Percentiles rank a stretch among this genome's conserved stretches.
Conservation (phyloP, 2,329 filamentous ascomycete species). For the Apiospora saccharicola region DNA sequence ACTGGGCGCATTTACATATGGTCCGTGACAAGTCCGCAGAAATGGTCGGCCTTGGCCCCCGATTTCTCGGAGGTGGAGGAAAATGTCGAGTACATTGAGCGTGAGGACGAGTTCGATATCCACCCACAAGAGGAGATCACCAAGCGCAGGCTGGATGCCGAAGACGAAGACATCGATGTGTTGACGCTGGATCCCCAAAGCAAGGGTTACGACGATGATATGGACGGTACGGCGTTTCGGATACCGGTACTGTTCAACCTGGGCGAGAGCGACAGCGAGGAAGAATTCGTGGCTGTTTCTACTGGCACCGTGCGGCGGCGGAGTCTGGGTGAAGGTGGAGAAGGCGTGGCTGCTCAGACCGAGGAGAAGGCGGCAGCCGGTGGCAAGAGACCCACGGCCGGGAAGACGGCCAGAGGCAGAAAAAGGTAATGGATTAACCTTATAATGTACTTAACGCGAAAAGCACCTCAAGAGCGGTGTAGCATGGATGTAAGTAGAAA, state of each 20-base stretch:
- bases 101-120: constrained; percentile 97
- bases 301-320: constrained; percentile 87
- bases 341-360: constrained; percentile 61
- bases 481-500: neutral
- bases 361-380: constrained; percentile 40
- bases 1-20: constrained; percentile 94
- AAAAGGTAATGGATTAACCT: constrained; percentile 45
- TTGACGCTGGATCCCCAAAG: constrained; percentile 75
- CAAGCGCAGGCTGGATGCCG: constrained; percentile 85
- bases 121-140: constrained; percentile 95
- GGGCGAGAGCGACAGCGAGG: constrained; percentile 93
- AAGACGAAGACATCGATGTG: constrained; percentile 94
- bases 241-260: constrained; percentile 96
- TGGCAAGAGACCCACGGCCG: constrained; percentile 42
- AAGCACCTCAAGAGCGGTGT: neutral
- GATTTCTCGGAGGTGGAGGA: constrained; percentile 98
- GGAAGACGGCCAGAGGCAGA: constrained; percentile 49
- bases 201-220: constrained; percentile 65
- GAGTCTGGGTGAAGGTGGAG: constrained; percentile 77
- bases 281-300: constrained; percentile 76
- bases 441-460: neutral
- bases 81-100: constrained; percentile 95
- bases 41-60: constrained; percentile 95
- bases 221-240: constrained; percentile 70
- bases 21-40: constrained; percentile 93